Evolutionary conservation across 2,329 filamentous ascomycete genomes (phyloP).

Genomic region (Drechslerella coelobrocha): DNA sequence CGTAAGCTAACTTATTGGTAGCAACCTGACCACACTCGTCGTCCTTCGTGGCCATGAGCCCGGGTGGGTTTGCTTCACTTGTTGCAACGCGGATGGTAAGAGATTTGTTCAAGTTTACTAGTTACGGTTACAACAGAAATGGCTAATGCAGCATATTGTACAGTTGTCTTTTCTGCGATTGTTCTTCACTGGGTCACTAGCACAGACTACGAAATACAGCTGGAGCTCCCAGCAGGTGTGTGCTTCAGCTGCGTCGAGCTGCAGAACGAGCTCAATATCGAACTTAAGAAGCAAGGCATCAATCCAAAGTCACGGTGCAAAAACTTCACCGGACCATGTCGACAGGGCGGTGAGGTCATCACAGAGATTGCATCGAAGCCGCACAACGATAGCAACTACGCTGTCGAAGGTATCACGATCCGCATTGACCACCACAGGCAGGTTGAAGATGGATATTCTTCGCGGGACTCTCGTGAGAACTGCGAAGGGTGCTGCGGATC

Average conservation of each 20-base stretch:
- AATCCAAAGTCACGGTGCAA: conserved; percentile 23
- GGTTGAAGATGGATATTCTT: conserved; percentile 41
- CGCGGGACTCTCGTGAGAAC: conserved; percentile 30
- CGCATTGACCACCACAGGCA: conserved; percentile 33
- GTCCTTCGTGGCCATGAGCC: conserved; percentile 66
- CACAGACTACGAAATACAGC: conserved; percentile 56
- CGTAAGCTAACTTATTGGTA: no score
- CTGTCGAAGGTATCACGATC: conserved; percentile 42
- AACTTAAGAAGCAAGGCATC: conserved; percentile 39
- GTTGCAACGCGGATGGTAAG: conserved; percentile 70
- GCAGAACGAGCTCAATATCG: conserved; percentile 41
- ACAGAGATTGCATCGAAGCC: conserved; percentile 48
- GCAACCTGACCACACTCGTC: conserved; percentile 68
- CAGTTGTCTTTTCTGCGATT: conserved; percentile 67
- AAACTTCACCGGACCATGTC: conserved; percentile 25
- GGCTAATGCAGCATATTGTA: neutral
- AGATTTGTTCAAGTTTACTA: conserved; percentile 22
- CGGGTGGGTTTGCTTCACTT: conserved; percentile 71
- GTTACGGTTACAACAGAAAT: no score
- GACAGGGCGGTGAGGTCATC: conserved; percentile 38
- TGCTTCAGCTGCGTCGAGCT: conserved; percentile 45
- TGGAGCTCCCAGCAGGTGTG: conserved; percentile 29
- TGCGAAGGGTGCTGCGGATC: conserved; percentile 30
- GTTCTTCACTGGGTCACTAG: conserved; percentile 69
- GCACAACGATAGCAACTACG: conserved; percentile 34